Base-by-base conservation (phyloP, 768 basidiomycete genomes). In the Dioszegia aurantiaca region DNA sequence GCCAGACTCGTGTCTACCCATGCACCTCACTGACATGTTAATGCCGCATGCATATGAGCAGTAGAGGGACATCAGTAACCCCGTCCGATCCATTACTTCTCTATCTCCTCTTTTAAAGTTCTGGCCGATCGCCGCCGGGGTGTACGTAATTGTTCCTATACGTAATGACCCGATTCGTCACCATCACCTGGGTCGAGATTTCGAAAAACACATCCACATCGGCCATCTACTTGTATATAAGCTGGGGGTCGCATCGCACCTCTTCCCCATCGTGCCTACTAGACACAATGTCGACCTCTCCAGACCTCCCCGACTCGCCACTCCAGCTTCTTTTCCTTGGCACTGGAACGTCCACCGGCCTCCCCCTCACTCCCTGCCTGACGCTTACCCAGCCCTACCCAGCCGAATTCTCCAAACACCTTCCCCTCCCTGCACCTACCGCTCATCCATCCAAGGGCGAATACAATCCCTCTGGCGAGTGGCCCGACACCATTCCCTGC, bases 321-420 rank as follows among this genome's bases (percentile, higher is more conserved):
- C 59, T 78, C 26, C 87, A 90, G 72, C 77, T 89, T 64, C 84
- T 91, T 57, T 88, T 90, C 73, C 83, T 90, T 28, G 89, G 89
- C 52, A 91, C 88, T 36, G 89, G 88, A 49, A 87, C 86, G 27
- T 90, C 89, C 9, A 83, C 84, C 27, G 84, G 85, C 61, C 61
- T 91, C 14, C 89, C 89, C 16, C 79, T 77, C 39, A 74, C 80
- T 21, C 70, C 77, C 8, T 95, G 91, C 76, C 78, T 95, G 58
- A 93, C 91, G 0, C 37, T 53, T 21, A 83, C 64, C 21, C 58
- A 63, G 27, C 58, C 64, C 10, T 72, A 67, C 40, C 67, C 67
- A 14, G 39, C 43, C 24, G 26, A 54, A 24, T 62, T 65, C 44
- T 43, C 49, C 9, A 46, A 60, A 3, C 58, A 60, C 51, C 53